A percentile compares a stretch with the other conserved stretches of the same genome.
Evolutionary conservation across 768 basidiomycete genomes (phyloP).

Genomic region (Tephrocybe sp.): DNA sequence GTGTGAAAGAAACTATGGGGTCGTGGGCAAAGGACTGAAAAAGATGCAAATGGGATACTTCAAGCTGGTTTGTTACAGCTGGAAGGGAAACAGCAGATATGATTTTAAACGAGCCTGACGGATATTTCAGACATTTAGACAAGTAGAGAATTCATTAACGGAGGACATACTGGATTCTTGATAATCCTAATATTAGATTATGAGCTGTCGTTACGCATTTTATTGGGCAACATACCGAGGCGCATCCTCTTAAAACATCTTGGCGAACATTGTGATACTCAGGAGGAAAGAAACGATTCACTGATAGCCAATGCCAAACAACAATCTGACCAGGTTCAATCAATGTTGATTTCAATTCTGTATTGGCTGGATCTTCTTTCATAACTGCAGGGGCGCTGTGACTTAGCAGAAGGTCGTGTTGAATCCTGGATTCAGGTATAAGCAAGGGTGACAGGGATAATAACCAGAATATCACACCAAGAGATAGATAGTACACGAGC

Average conservation of each 20-base stretch:
- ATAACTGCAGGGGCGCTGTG: slow-evolving; percentile 54
- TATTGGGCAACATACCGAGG: slow-evolving; percentile 44
- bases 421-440: slow-evolving; percentile 41
- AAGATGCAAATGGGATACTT: slow-evolving; percentile 35
- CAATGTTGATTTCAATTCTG: slow-evolving; percentile 24
- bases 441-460: not conserved
- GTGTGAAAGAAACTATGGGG: slow-evolving; percentile 46
- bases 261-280: slow-evolving; percentile 25
- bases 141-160: not conserved
- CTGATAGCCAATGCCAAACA: slow-evolving; percentile 68
- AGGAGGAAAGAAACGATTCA: slow-evolving; percentile 63
- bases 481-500: slow-evolving; percentile 59
- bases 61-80: slow-evolving; percentile 28
- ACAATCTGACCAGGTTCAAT: slow-evolving; percentile 49
- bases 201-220: too few species aligned
- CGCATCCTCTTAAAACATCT: slow-evolving; percentile 50
- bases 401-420: slow-evolving; percentile 49
- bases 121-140: not conserved
- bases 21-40: slow-evolving; percentile 44
- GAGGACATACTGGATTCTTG: slow-evolving; percentile 63
- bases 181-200: slow-evolving; percentile 50
- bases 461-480: slow-evolving; percentile 39
- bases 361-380: slow-evolving; percentile 23
- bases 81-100: slow-evolving; percentile 49
- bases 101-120: slow-evolving; percentile 62